These are phyloP conservation scores for Rhizopus stolonifer DNA, from an alignment of 371 early-diverging fungal genomes.

Conservation along the genomic window DNA sequence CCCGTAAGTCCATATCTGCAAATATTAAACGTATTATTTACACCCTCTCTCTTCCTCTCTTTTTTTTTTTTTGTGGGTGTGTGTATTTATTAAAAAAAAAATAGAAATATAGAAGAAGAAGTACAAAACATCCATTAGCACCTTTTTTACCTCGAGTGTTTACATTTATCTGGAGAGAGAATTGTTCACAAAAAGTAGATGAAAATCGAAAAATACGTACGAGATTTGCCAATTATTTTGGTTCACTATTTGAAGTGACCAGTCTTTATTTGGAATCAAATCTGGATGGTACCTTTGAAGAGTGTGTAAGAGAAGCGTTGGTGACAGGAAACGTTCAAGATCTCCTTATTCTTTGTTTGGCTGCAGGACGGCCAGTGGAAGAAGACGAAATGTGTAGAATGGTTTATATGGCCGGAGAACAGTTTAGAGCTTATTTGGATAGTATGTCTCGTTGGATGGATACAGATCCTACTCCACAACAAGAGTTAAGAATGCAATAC, in stretches of 20 bases:
- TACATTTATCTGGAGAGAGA: conserved; percentile 39
- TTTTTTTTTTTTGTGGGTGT: not conserved
- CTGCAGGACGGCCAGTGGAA: conserved; percentile 42
- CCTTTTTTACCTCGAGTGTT: conserved; percentile 53
- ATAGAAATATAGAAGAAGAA: conserved; percentile 52
- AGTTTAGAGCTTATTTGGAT: conserved; percentile 39
- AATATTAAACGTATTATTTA: no score
- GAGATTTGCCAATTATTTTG: conserved; percentile 47
- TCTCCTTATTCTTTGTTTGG: conserved; percentile 37
- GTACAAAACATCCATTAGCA: conserved; percentile 48
- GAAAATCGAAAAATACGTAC: conserved; percentile 13
- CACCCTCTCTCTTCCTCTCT: no score
- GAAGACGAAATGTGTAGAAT: conserved; percentile 44
- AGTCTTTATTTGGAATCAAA: conserved; percentile 49
- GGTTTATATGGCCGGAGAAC: conserved; percentile 45
- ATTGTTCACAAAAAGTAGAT: conserved; percentile 28
- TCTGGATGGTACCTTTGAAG: conserved; percentile 50
- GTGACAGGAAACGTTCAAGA: conserved; percentile 45
- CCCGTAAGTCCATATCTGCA: no score
- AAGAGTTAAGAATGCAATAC: conserved; percentile 23
- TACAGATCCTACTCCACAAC: conserved; percentile 37
- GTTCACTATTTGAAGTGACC: conserved; percentile 40
- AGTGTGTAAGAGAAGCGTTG: conserved; percentile 44
- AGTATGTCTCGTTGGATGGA: conserved; percentile 33
- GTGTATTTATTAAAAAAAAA: not conserved